phyloP scores from a whole-genome alignment of 805 yeast genomes.

The Barnettozyma pratensis region DNA sequence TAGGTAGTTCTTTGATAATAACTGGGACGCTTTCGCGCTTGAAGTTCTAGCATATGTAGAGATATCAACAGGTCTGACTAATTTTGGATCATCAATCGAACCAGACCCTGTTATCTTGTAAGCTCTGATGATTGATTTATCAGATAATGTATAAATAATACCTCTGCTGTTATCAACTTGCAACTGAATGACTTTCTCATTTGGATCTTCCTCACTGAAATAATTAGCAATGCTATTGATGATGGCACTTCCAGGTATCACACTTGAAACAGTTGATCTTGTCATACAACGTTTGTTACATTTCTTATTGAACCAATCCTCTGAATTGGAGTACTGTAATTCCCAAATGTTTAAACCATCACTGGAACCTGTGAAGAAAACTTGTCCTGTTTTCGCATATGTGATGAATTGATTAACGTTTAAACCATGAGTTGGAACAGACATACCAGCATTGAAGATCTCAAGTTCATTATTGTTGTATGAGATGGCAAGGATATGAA shows the following conservation, averaged over 20 bases:
- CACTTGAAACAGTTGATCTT: slow-evolving; percentile 50
- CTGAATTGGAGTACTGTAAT: slow-evolving; percentile 72
- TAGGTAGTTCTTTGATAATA: slow-evolving; percentile 49
- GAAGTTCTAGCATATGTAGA: slow-evolving; percentile 37
- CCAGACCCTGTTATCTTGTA: slow-evolving; percentile 50
- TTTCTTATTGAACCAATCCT: slow-evolving; percentile 81
- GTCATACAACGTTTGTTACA: slow-evolving; percentile 83
- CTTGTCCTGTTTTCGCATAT: slow-evolving; percentile 63
- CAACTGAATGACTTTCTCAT: slow-evolving; percentile 62
- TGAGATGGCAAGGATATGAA: slow-evolving; percentile 72
- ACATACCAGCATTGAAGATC: slow-evolving; percentile 77
- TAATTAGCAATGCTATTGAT: slow-evolving; percentile 32
- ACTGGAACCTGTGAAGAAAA: slow-evolving; percentile 77
- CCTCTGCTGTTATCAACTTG: slow-evolving; percentile 74
- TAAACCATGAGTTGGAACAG: slow-evolving; percentile 74
- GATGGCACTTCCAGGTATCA: slow-evolving; percentile 37
- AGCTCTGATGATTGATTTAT: slow-evolving; percentile 74
- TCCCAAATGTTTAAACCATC: slow-evolving; percentile 85
- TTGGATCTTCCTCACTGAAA: slow-evolving; percentile 22
- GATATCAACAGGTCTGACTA: slow-evolving; percentile 33
- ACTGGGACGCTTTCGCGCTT: slow-evolving; percentile 45
- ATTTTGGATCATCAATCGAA: slow-evolving; percentile 36
- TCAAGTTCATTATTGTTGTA: slow-evolving; percentile 49
- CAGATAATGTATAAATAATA: slow-evolving; percentile 75
- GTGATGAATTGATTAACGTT: slow-evolving; percentile 58